Conservation (phyloP, 1,284 basidiomycete species). For the Austroboletus rostrupii region DNA sequence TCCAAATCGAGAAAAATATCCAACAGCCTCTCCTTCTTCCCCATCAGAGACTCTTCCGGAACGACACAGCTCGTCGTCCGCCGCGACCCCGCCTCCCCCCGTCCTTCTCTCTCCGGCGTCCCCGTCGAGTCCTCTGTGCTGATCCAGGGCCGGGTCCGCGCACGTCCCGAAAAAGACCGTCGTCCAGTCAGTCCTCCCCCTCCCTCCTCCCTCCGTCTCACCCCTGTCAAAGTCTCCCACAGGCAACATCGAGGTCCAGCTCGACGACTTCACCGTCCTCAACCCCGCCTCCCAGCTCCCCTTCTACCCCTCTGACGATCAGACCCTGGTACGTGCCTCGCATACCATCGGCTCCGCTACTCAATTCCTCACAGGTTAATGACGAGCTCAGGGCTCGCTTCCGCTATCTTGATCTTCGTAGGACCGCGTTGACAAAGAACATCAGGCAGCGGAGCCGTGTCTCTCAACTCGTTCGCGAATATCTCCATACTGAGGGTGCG, state of each 20-base stretch:
- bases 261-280: constrained; percentile 68
- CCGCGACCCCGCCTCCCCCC: constrained; percentile 26
- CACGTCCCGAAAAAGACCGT: constrained; percentile 60
- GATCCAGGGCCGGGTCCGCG: constrained; percentile 65
- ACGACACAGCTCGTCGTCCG: constrained; percentile 75
- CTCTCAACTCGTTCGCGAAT: constrained; percentile 70
- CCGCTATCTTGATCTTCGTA: constrained; percentile 86
- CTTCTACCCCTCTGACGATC: constrained; percentile 75
- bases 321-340: constrained; percentile 59
- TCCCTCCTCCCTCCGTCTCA: constrained; percentile 4
- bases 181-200: constrained; percentile 43
- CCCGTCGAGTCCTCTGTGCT: constrained; percentile 77
- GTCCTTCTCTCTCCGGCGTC: constrained; percentile 48
- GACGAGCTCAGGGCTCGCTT: constrained; percentile 83
- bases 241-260: constrained; percentile 78
- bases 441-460: constrained; percentile 78
- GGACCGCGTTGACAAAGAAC: constrained; percentile 70
- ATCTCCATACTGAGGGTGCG: constrained; percentile 71
- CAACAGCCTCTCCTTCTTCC: constrained; percentile 72
- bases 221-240: constrained; percentile 41
- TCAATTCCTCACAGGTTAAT: constrained; percentile 55
- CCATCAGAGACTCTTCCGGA: constrained; percentile 74
- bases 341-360: constrained; percentile 11
- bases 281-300: constrained; percentile 78
- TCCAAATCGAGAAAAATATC: constrained; percentile 56